Evolutionary conservation across 1,284 basidiomycete species (phyloP).

Genomic region (Leccinum griseonigrum): DNA sequence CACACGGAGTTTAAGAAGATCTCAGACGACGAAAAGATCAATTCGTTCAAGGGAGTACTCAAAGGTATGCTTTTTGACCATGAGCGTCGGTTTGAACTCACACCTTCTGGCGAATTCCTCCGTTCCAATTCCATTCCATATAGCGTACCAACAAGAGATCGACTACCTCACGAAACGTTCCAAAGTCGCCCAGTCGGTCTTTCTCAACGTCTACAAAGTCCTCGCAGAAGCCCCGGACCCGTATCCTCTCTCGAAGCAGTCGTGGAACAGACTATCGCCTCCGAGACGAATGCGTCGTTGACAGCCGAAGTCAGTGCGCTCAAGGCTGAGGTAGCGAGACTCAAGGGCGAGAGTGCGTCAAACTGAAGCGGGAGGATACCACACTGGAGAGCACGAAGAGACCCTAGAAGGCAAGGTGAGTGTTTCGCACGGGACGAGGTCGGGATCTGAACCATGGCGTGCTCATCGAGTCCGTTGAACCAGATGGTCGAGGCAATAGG

Average conservation of each 20-base stretch:
- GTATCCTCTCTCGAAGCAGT: slow-evolving; percentile 94
- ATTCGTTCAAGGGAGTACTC: slow-evolving; percentile 82
- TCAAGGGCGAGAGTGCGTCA: slow-evolving; percentile 75
- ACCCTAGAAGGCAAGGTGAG: slow-evolving; percentile 81
- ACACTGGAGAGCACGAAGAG: slow-evolving; percentile 64
- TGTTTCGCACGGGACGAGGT: slow-evolving; percentile 1
- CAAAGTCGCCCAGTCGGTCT: slow-evolving; percentile 92
- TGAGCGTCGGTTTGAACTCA: background rate
- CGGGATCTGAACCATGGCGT: background rate
- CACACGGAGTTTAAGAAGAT: slow-evolving; percentile 90
- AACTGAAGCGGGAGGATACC: slow-evolving; percentile 64
- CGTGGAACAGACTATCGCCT: slow-evolving; percentile 88
- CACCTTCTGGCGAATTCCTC: background rate
- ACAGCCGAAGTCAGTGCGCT: slow-evolving; percentile 68
- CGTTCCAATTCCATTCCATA: background rate
- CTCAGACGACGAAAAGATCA: slow-evolving; percentile 81
- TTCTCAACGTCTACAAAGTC: slow-evolving; percentile 92
- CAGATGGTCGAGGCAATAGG: slow-evolving; percentile 91
- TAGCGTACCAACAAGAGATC: slow-evolving; percentile 96
- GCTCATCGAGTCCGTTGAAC: slow-evolving; percentile 6
- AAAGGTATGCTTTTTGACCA: slow-evolving; percentile 53
- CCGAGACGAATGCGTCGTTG: slow-evolving; percentile 38
- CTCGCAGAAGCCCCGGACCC: slow-evolving; percentile 95
- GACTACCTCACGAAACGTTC: slow-evolving; percentile 91
- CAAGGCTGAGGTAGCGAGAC: slow-evolving; percentile 66